phyloP scores from a whole-genome alignment of 2,329 filamentous ascomycete genomes.

The Xylariaceae sp. region DNA sequence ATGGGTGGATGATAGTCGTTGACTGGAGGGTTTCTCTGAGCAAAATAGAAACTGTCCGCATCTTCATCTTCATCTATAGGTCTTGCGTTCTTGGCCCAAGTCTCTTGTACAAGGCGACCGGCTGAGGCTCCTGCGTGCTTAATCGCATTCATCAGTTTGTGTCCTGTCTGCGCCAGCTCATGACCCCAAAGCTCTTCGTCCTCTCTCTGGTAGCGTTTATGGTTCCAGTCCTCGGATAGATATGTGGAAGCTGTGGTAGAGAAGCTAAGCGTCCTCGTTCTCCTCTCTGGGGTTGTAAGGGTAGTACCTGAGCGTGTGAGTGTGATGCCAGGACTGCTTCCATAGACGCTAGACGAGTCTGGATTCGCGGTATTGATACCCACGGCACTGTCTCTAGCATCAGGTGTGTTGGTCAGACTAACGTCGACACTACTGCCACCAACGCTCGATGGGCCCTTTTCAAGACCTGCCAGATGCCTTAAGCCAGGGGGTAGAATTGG shows the following conservation, averaged over 20 bases:
- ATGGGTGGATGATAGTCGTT: slow-evolving; percentile 85
- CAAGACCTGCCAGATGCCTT: neutral
- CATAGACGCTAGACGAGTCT: slow-evolving; percentile 15
- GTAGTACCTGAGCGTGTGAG: slow-evolving; percentile 36
- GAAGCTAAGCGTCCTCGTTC: slow-evolving; percentile 27
- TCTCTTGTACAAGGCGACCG: slow-evolving; percentile 50
- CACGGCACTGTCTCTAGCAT: neutral
- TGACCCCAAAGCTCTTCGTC: slow-evolving; percentile 83
- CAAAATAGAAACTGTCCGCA: slow-evolving; percentile 57
- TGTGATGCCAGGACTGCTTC: slow-evolving; percentile 33
- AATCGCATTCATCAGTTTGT: slow-evolving; percentile 55
- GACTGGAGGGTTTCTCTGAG: slow-evolving; percentile 65
- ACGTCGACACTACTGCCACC: slow-evolving; percentile 32
- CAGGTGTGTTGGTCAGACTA: slow-evolving; percentile 29
- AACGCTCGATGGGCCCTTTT: slow-evolving; percentile 9
- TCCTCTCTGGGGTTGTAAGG: slow-evolving; percentile 46
- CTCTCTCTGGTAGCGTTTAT: slow-evolving; percentile 75
- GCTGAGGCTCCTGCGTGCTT: slow-evolving; percentile 56
- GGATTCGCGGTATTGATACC: neutral
- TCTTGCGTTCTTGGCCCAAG: slow-evolving; percentile 50
- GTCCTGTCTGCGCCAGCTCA: slow-evolving; percentile 50
- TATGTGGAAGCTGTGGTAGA: slow-evolving; percentile 36
- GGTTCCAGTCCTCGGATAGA: slow-evolving; percentile 65
- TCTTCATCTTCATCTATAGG: slow-evolving; percentile 47
- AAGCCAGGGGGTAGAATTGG: neutral